Evolutionary conservation across 495 filamentous ascomycete species (phyloP), one percentile per base, ranked within the genome.

Genomic region (Aspergillus heteromorphus): DNA sequence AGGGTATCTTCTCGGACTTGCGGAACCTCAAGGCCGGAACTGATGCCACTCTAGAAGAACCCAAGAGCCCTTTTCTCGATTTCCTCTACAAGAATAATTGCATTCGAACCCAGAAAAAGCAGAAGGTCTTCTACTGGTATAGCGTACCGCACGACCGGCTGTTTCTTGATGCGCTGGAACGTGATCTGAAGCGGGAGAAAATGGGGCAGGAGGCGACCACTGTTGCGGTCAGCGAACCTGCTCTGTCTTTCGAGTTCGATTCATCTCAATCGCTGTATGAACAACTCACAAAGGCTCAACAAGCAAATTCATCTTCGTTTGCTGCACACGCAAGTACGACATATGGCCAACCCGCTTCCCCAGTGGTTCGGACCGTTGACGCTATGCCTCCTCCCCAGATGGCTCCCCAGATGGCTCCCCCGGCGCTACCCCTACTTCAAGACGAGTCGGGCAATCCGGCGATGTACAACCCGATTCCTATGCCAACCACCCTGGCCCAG

Each of bases 81-180:
- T 98, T 97, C 73, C 79, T 98, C 47, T 98, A 97, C 80, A 98
- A 98, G 82, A 97, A 98, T 79, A 98, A 98, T 73, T 98, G 93
- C 81, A 98, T 98, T 63, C 83, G 93, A 59, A 98, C 93, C 21
- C 93, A 98, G 73, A 98, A 98, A 83, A 98, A 98, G 81, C 93
- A 98, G 67, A 98, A 98, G 78, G 93, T 98, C 60, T 98, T 98
- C 64, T 98, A 97, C 74, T 98, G 93, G 93, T 98, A 98, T 72
- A 96, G 92, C 74, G 93, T 98, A 50, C 93, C 93, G 6, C 93
- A 98, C 70, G 93, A 98, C 75, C 84, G 93, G 30, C 84, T 98
- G 36, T 98, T 98, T 73, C 84, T 97, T 51, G 93, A 98, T 78
- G 93, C 93, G 41, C 78, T 98, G 68, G 93, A 98, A 76, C 86